Evolutionary conservation across 345 rosid species (phyloP), one percentile per base, ranked within the genome.

Genomic region (Brassica cretica): DNA sequence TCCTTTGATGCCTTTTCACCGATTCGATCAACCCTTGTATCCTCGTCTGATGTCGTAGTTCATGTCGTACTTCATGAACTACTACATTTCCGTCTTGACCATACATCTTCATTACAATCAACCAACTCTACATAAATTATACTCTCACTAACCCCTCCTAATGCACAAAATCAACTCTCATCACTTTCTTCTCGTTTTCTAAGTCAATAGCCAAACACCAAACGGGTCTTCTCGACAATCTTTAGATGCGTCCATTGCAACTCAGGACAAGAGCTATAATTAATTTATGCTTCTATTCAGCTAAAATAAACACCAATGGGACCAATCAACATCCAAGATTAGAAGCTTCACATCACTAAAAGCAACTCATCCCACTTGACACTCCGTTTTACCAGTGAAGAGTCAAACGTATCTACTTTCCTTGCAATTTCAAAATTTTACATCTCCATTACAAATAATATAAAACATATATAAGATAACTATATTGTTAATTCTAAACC

Each of bases 301-400:
- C 0, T 35, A 21, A 35, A 35, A 35, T 35, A 35, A 35, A 1
- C 44, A 37, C 44, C 44, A 37, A 37, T 37, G 11, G 44, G 44
- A 37, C 44, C 44, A 39, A 64, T 51, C 70, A 74, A 61, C 39
- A 67, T 58, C 61, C 58, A 68, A 49, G 15, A 14, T 25, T 75
- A 60, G 74, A 76, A 68, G 61, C 15, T 76, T 76, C 68, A 19
- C 7, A 44, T 1, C 53, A 61, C 37, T 63, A 63, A 35, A n/a
- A 33, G 64, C 80, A 77, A 64, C 58, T 62, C 44, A 5, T 33
- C 75, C 80, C 75, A 76, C 44, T 70, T 76, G 8, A 21, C 14
- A 8, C 3, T 62, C 46, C 41, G 2, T 53, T 27, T 41, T 8
- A n/a, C 60, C 56, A 78, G 81, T 78, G 72, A 78, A 78, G 24